Evolutionary conservation across 2,329 filamentous ascomycete genomes (phyloP), one percentile per base, ranked within the genome.

Genomic region (Alternaria metachromatica): DNA sequence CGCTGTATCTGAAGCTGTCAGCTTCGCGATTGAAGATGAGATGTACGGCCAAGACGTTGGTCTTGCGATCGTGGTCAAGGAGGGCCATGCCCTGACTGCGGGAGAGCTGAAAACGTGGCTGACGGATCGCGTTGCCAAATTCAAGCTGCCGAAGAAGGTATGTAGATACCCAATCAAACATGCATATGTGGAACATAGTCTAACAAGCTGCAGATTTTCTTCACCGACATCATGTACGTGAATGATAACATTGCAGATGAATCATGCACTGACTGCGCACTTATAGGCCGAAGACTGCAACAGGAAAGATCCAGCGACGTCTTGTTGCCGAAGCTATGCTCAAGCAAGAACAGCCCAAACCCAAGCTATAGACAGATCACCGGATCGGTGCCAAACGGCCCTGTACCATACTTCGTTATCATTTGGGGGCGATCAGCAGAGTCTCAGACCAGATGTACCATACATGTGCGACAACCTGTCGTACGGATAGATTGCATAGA

Each of bases 281-380:
- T 21, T 46, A 26, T 21, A 69, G 67, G 67, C 93, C 93, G 66
- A 96, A 96, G 86, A 95, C 93, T 5, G 92, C 93, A n/a, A 96
- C 93, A 6, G 93, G 93, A 60, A 96, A 96, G 85, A 91, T 96
- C 63, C 93, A 96, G 82, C 85, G 93, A 65, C 87, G 92, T 66
- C 92, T 94, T 73, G 92, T 96, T n/a, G 92, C 92, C 13, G 92
- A 95, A 80, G 88, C 88, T 28, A 95, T 96, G 92, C 84, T 90
- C 80, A 92, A 92, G 84, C 87, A 90, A 78, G 88, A 89, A 61
- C 80, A 80, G 60, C 79, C 81, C 5, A 85, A 83, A 73, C 80
- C 86, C 13, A 88, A 87, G 76, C 79, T 87, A 69, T 87, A 83
- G 62, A 51, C 41, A 37, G 10, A 53, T 54, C 46, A n/a, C 53